Evolutionary conservation across 2,329 filamentous ascomycete species (phyloP), one percentile per base, ranked within the genome.

Genomic region (Botryotinia globosa): DNA sequence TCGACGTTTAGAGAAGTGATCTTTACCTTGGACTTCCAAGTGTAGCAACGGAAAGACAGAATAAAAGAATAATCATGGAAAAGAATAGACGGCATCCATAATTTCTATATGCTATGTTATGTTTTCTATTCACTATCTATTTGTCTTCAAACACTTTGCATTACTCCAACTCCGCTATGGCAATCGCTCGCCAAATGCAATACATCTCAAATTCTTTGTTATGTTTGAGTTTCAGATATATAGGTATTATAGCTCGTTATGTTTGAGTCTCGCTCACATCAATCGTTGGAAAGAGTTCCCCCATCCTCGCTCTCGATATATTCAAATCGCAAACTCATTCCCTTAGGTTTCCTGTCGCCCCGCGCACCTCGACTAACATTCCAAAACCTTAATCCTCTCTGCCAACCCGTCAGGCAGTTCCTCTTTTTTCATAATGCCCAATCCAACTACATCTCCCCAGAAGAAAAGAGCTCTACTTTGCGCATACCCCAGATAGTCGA

Each of bases 381-480:
- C 87, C 37, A 96, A 87, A 74, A 87, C 83, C 85, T 95, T 97
- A 74, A 97, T 80, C 79, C 86, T 87, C 68, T 83, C 80, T 76
- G 86, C 84, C 79, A 97, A 79, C n/a, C 85, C 85, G 76, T 87
- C 86, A 0, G 94, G 94, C 76, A 99, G 83, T 37, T 98, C 94
- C 77, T 94, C 91, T 74, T 85, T 82, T 80, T 87, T 89, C 56
- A 96, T 85, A 56, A 99, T 83, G 0, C 94, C 94, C 82, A 97
- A 82, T 72, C 87, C 84, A 72, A 98, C 84, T 69, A 94, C 90
- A 83, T 99, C 96, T 1, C 94, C 94, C 92, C 95, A 97, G 83
- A 99, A 96, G 82, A 98, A 96, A 83, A 96, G 86, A 0, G 94
- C 94, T 22, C 96, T 87, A 76, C 98, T 93, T 82, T 97, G 93